Conservation (phyloP, 208 protist genomes). For the Sergeia podlipaevii region DNA sequence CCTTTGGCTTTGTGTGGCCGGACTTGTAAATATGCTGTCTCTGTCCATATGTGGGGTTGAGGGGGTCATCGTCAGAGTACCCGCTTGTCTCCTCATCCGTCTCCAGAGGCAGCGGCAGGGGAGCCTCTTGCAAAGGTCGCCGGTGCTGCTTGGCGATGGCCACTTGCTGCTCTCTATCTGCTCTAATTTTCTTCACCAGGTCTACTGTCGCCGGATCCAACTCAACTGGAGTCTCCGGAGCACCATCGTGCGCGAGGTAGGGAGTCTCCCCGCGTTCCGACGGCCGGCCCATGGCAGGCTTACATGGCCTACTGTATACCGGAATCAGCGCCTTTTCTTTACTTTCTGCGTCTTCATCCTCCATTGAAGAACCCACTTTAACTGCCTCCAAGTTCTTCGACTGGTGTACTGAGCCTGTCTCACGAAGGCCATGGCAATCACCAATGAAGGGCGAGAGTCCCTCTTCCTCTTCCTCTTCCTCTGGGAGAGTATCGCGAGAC, state of each 20-base stretch:
- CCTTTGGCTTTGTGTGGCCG: constrained; percentile 4
- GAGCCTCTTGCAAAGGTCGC: not conserved
- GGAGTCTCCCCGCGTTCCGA: constrained; percentile 1
- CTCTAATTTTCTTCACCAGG: not conserved
- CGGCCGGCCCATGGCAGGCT: constrained; percentile 1
- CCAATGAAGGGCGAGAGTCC: constrained; percentile 3
- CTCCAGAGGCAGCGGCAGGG: not conserved
- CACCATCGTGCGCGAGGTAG: not conserved
- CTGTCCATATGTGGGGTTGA: constrained; percentile 4
- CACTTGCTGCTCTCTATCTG: not conserved
- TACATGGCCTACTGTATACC: constrained; percentile 9
- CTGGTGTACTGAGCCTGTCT: not conserved
- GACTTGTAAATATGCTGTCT: constrained; percentile 9
- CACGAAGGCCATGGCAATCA: not conserved
- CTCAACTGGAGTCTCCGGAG: not conserved
- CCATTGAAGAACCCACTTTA: not conserved
- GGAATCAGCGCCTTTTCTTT: too few relatives aligned
- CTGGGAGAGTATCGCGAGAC: not conserved
- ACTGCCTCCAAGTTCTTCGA: not conserved
- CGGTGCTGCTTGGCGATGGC: not conserved
- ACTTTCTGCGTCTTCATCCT: too few relatives aligned
- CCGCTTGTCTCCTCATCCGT: not conserved
- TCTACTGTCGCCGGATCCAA: not conserved
- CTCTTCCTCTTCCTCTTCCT: constrained; percentile 12
- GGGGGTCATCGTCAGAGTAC: constrained; percentile 1